phyloP scores from a whole-genome alignment of 306 rosid species.

The Quercus rubra region DNA sequence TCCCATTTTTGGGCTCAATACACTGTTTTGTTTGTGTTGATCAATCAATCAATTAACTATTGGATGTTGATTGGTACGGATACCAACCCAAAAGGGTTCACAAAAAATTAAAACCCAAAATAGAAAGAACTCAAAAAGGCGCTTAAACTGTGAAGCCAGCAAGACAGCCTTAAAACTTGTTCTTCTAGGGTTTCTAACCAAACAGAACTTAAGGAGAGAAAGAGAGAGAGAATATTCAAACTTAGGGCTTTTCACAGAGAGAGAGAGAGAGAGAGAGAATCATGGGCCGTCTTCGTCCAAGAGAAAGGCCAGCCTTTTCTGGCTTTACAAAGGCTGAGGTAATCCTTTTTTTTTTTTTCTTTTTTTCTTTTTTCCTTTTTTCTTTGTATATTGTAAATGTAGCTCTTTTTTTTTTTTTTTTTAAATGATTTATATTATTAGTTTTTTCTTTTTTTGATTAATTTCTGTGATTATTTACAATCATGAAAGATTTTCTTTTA shows the following conservation, averaged over 20 bases:
- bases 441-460: background rate
- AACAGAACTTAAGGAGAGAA: background rate
- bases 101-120: background rate
- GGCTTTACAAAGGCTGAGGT: conserved; percentile 90
- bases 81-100: background rate
- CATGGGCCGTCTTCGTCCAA: conserved; percentile 96
- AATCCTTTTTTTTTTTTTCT: background rate
- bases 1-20: too few relatives aligned
- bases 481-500: background rate
- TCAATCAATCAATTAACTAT: too few relatives aligned
- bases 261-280: background rate
- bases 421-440: background rate
- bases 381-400: background rate
- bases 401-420: too few relatives aligned
- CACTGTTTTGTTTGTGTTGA: too few relatives aligned
- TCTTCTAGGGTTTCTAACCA: background rate
- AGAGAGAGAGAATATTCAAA: background rate
- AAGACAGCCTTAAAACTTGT: background rate
- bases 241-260: conserved; percentile 8
- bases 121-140: background rate
- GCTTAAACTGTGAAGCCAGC: background rate
- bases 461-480: background rate
- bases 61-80: too few relatives aligned
- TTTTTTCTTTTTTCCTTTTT: background rate
- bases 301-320: conserved; percentile 46